phyloP scores from a whole-genome alignment of 768 basidiomycete genomes.

The Rhodotorula diobovata region DNA sequence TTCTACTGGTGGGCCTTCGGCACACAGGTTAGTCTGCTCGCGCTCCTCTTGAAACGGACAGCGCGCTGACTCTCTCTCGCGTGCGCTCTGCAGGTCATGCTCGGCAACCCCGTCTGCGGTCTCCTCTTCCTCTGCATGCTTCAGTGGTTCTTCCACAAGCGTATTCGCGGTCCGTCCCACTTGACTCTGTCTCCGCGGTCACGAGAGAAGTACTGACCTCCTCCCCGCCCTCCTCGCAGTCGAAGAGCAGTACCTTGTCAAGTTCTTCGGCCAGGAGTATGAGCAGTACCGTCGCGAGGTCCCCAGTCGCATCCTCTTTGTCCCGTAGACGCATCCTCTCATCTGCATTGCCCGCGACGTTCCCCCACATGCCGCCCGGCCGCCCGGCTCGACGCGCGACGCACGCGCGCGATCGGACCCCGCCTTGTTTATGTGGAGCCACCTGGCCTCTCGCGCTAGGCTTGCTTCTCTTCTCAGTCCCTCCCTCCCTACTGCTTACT shows the following conservation, averaged over 20 bases:
- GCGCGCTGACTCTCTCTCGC: neutral
- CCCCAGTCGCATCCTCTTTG: slow-evolving; percentile 82
- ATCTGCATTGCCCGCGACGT: neutral
- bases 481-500: no score
- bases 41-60: accelerated
- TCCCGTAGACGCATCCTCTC: slow-evolving; percentile 52
- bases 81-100: slow-evolving; percentile 52
- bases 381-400: neutral
- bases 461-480: no score
- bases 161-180: slow-evolving; percentile 59
- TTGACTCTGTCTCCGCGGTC: no score
- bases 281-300: slow-evolving; percentile 67
- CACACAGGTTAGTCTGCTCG: slow-evolving; percentile 56
- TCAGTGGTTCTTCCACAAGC: slow-evolving; percentile 78
- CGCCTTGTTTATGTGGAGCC: neutral
- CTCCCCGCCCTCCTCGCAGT: slow-evolving; percentile 52
- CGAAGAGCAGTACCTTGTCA: slow-evolving; percentile 72
- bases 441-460: neutral
- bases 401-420: neutral
- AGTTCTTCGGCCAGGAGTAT: slow-evolving; percentile 89
- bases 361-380: neutral
- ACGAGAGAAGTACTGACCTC: no score
- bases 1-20: slow-evolving; percentile 98
- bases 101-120: slow-evolving; percentile 78
- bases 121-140: slow-evolving; percentile 63